A percentile compares a stretch with the other conserved stretches of the same genome.
phyloP scores from a whole-genome alignment of 306 rosid species.

The Calophaca sinica region DNA sequence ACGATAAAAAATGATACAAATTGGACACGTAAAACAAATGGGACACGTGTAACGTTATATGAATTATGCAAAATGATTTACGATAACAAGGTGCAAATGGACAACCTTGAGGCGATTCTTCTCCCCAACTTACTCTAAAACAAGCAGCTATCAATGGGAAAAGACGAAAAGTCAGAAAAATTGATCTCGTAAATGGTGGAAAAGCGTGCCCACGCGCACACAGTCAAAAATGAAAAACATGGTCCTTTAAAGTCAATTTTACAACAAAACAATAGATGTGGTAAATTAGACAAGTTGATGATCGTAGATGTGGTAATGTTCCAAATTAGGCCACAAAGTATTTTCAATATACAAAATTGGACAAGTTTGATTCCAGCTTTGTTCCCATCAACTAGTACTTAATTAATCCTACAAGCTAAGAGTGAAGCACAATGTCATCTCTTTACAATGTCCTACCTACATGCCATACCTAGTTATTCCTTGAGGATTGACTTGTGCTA shows the following conservation, averaged over 20 bases:
- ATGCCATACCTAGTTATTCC: slow-evolving; percentile 74
- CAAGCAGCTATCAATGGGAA: not conserved
- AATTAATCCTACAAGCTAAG: slow-evolving; percentile 44
- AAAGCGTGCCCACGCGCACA: too few species aligned
- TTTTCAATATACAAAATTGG: slow-evolving; percentile 64
- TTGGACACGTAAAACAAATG: too few species aligned
- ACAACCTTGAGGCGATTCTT: not conserved
- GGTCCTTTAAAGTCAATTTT: too few species aligned
- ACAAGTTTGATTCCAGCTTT: slow-evolving; percentile 45
- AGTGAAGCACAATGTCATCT: slow-evolving; percentile 45
- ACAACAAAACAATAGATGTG: too few species aligned
- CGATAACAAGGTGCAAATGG: not conserved
- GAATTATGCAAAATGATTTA: too few species aligned
- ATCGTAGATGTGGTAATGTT: slow-evolving; percentile 8
- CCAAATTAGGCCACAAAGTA: slow-evolving; percentile 39
- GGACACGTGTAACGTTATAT: too few species aligned
- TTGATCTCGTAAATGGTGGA: too few species aligned
- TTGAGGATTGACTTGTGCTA: slow-evolving; percentile 64
- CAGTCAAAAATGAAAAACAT: too few species aligned
- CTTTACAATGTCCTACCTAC: slow-evolving; percentile 53
- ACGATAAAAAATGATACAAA: too few species aligned
- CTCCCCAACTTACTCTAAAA: not conserved
- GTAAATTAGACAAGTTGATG: not conserved
- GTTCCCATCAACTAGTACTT: slow-evolving; percentile 53
- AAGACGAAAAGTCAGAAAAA: not conserved